These are phyloP conservation scores for Wickerhamiella infanticola DNA, from an alignment of 1,139 yeast genomes.

Conservation along the genomic window DNA sequence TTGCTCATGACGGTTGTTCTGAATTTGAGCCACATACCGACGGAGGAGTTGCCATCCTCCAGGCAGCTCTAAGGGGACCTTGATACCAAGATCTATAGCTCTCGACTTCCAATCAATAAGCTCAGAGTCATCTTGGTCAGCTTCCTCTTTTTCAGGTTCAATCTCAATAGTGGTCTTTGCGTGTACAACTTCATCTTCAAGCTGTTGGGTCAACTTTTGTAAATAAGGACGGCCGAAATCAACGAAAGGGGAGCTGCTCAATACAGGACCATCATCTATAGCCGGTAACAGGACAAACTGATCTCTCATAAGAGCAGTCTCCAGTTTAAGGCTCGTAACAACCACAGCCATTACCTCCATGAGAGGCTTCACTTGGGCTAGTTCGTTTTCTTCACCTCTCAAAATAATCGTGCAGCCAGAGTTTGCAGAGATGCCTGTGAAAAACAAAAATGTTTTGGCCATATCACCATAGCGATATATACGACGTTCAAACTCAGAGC, in stretches of 20 bases:
- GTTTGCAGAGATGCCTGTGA: slow-evolving; percentile 60
- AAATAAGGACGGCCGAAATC: slow-evolving; percentile 52
- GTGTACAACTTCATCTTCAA: slow-evolving; percentile 33
- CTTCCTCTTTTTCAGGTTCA: neutral
- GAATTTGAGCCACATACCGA: slow-evolving; percentile 17
- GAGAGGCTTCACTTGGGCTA: slow-evolving; percentile 59
- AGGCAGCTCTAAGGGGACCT: slow-evolving; percentile 13
- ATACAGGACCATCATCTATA: slow-evolving; percentile 16
- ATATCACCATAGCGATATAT: slow-evolving; percentile 38
- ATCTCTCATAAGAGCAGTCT: slow-evolving; percentile 66
- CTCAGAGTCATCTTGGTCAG: neutral
- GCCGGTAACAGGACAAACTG: slow-evolving; percentile 41
- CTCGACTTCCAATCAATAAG: neutral
- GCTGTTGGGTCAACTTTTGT: slow-evolving; percentile 37
- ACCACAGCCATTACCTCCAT: slow-evolving; percentile 69
- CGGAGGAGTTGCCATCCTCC: slow-evolving; percentile 15
- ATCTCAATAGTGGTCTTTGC: neutral
- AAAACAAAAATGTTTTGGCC: slow-evolving; percentile 57
- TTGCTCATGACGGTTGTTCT: slow-evolving; percentile 15
- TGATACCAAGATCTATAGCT: neutral
- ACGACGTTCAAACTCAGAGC: slow-evolving; percentile 56
- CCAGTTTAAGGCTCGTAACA: slow-evolving; percentile 62
- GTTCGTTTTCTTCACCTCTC: slow-evolving; percentile 49
- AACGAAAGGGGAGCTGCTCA: slow-evolving; percentile 57
- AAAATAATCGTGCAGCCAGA: slow-evolving; percentile 72